Evolutionary conservation across 495 filamentous ascomycete species (phyloP).

Genomic region (Cudoniella acicularis): DNA sequence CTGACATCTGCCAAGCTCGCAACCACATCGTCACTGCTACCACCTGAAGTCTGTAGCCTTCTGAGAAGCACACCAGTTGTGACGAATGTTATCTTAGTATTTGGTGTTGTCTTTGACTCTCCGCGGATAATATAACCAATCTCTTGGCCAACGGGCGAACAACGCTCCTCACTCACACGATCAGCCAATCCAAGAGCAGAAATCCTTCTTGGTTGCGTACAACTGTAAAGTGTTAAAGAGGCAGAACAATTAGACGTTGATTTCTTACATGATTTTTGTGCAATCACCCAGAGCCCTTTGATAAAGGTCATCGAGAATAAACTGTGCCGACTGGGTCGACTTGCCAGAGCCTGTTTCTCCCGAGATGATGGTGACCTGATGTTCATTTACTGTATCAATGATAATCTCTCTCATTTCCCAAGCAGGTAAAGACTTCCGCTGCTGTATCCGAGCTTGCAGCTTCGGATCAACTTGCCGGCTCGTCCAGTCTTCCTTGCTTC

Average conservation of each 20-base stretch:
- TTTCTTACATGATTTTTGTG: conserved; percentile 70
- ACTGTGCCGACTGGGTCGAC: conserved; percentile 95
- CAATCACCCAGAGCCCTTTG: conserved; percentile 63
- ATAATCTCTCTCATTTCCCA: conserved; percentile 80
- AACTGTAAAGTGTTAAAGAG: too few relatives aligned
- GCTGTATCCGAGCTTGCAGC: conserved; percentile 66
- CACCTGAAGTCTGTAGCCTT: conserved; percentile 81
- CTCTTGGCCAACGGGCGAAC: conserved; percentile 75
- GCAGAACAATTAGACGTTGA: conserved; percentile 4
- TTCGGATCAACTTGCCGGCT: conserved; percentile 44
- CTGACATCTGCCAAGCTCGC: conserved; percentile 82
- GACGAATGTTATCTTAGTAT: conserved; percentile 90
- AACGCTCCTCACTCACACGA: conserved; percentile 89
- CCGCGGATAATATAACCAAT: conserved; percentile 94
- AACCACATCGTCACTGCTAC: conserved; percentile 69
- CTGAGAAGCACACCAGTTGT: conserved; percentile 95
- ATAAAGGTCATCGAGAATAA: conserved; percentile 90
- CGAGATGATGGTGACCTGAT: conserved; percentile 92
- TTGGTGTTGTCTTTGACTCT: conserved; percentile 62
- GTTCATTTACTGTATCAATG: conserved; percentile 61
- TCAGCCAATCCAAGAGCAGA: conserved; percentile 93
- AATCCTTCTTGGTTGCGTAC: conserved; percentile 92
- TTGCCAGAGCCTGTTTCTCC: conserved; percentile 97
- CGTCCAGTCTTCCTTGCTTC: conserved; percentile 43
- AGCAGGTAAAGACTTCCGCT: conserved; percentile 73